Base-by-base conservation (phyloP, 1,139 yeast species). In the Kurtzmaniella quercitrusa region DNA sequence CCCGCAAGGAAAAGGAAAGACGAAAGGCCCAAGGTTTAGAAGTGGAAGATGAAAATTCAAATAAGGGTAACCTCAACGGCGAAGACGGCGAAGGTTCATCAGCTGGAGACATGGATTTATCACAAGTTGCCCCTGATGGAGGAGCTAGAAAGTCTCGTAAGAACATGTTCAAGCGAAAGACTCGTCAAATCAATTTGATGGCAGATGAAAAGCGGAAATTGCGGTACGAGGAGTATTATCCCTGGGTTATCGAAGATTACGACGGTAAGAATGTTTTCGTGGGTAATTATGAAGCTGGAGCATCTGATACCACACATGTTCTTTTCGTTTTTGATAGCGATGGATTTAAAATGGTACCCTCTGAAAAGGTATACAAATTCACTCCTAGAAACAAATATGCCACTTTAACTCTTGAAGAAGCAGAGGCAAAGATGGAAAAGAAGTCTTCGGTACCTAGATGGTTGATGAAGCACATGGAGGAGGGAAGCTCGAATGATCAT, bases 191-290 rank as follows among this genome's bases (percentile, higher is more conserved):
- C 23, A 81, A 80, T 54, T 76, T 84, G 16, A 80, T 87, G 60
- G 88, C 88, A 55, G 97, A 89, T 52, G 79, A 78, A 9, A 91
- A 88, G 48, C 76, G 94, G 48, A 84, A 80, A 57, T 67, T 93
- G 50, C 74, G 98, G 55, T 93, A 91, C 59, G 98, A 93, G 63
- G 98, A 93, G 64, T 88, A 84, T 59, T 91, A 88, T 54, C 98
- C 98, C 0, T 93, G 98, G 98, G 95, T 94, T 16, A 71, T 94
- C 74, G 97, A 91, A 65, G 98, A 94, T 65, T 91, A 87, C 61
- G 96, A 88, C 53, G 96, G 96, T 43, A 76, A 80, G 48, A 91
- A 93, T 60, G 94, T 95, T 0, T 93, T 88, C 84, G 97, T 91
- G 18, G 97, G 98, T 30, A 86, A 85, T 53, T 91, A 88, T 64